phyloP scores from a whole-genome alignment of 1,284 basidiomycete genomes.

The Porogramme epimiltina region DNA sequence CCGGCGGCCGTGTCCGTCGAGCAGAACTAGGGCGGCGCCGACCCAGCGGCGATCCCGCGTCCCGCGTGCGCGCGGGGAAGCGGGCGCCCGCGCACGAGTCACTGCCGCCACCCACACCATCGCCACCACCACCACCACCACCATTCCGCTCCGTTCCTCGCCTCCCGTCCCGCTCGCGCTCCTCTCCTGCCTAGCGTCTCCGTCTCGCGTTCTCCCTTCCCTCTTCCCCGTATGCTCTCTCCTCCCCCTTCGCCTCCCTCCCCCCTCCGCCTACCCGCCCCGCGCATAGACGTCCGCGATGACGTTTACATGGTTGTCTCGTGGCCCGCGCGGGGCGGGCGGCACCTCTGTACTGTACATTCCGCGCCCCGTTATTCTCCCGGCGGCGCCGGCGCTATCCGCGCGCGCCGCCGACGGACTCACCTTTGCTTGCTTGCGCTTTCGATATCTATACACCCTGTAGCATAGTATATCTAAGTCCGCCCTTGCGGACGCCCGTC shows the following conservation, averaged over 20 bases:
- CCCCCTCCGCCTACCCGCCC: neutral
- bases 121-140: too few species aligned
- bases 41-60: neutral
- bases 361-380: too few species aligned
- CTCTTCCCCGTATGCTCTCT: neutral
- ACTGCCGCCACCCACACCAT: too few species aligned
- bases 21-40: slow-evolving; percentile 9
- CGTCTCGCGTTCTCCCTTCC: neutral
- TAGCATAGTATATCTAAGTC: slow-evolving; percentile 4
- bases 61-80: too few species aligned
- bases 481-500: neutral
- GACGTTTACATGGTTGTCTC: neutral
- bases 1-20: slow-evolving; percentile 2
- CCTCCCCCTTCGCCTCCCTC: neutral
- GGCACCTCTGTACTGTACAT: neutral
- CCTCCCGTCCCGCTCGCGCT: neutral
- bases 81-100: too few species aligned
- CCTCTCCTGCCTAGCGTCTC: neutral
- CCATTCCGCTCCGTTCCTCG: too few species aligned
- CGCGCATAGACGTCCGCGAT: neutral
- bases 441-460: neutral
- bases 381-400: too few species aligned
- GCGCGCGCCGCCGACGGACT: too few species aligned
- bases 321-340: neutral
- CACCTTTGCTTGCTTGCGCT: too few species aligned